These are phyloP conservation scores for Colletotrichum cordylinicola DNA, from an alignment of 2,329 filamentous ascomycete genomes.

Conservation along the genomic window DNA sequence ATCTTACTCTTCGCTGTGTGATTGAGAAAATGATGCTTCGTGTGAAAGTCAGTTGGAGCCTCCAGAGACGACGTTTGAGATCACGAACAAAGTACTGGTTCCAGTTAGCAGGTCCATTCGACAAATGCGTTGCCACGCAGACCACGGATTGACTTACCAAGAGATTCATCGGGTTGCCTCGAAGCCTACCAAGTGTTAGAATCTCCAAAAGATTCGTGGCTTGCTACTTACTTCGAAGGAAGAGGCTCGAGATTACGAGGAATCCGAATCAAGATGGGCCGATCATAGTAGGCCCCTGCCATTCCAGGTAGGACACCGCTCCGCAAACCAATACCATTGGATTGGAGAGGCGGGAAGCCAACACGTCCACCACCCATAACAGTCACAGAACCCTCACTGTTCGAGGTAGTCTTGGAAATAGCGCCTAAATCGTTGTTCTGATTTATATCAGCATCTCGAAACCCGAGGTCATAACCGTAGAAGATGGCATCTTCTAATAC, in stretches of 20 bases:
- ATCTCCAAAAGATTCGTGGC: background rate
- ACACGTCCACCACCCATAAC: background rate
- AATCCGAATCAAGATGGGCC: constrained; percentile 67
- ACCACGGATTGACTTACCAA: constrained; percentile 48
- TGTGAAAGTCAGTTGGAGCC: background rate
- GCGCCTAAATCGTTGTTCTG: constrained; percentile 75
- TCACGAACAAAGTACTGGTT: constrained; percentile 53
- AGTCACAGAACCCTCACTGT: too few species aligned
- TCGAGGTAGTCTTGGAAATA: constrained; percentile 49
- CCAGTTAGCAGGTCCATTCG: constrained; percentile 24
- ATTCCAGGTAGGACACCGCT: constrained; percentile 42
- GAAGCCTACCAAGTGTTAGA: constrained; percentile 56
- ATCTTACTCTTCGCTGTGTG: constrained; percentile 73
- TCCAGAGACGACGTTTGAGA: background rate
- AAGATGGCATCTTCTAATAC: constrained; percentile 45
- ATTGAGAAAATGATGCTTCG: constrained; percentile 70
- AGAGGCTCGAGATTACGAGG: constrained; percentile 54
- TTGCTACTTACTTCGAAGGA: constrained; percentile 42
- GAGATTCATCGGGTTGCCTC: constrained; percentile 80
- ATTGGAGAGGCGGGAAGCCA: background rate
- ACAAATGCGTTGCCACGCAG: background rate
- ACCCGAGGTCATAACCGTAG: constrained; percentile 76
- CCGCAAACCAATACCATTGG: background rate
- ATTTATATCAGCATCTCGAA: constrained; percentile 72
- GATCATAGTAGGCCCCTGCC: constrained; percentile 71